phyloP scores from a whole-genome alignment of 495 filamentous ascomycete genomes.

The Chaetomium cochliodes region DNA sequence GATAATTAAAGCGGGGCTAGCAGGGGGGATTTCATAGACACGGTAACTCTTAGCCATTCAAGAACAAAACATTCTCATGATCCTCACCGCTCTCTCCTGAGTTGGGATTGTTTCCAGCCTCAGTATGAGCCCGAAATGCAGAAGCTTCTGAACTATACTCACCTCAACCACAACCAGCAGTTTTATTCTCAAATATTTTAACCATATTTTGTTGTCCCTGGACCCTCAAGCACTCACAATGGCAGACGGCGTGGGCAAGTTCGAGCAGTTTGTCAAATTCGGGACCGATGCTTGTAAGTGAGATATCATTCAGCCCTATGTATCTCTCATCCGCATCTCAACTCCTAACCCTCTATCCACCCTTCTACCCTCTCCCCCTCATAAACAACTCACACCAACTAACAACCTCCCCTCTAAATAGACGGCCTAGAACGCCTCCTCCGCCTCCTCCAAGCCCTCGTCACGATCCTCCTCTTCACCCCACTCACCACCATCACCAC shows the following conservation, averaged over 20 bases:
- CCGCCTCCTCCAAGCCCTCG: constrained; percentile 57
- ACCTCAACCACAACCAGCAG: neutral
- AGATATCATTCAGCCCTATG: neutral
- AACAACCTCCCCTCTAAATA: constrained; percentile 25
- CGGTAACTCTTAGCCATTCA: neutral
- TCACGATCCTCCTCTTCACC: constrained; percentile 28
- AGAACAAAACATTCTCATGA: neutral
- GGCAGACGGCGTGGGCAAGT: constrained; percentile 18
- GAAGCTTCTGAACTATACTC: neutral
- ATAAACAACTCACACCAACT: neutral
- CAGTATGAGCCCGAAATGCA: neutral
- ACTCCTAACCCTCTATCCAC: neutral
- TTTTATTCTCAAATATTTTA: neutral
- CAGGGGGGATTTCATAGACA: neutral
- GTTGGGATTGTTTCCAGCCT: neutral
- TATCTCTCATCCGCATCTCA: neutral
- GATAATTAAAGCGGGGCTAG: neutral
- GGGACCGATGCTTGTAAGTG: constrained; percentile 44
- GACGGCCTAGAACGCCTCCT: constrained; percentile 63
- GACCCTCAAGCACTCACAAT: neutral
- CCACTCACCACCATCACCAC: constrained; percentile 1
- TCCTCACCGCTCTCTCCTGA: neutral
- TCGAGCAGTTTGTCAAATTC: constrained; percentile 45
- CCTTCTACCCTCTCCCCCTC: neutral
- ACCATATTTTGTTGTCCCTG: neutral